A percentile compares a stretch with the other conserved stretches of the same genome.
These are phyloP conservation scores for Beauveria sp. DNA, from an alignment of 2,329 filamentous ascomycete genomes.

Conservation along the genomic window DNA sequence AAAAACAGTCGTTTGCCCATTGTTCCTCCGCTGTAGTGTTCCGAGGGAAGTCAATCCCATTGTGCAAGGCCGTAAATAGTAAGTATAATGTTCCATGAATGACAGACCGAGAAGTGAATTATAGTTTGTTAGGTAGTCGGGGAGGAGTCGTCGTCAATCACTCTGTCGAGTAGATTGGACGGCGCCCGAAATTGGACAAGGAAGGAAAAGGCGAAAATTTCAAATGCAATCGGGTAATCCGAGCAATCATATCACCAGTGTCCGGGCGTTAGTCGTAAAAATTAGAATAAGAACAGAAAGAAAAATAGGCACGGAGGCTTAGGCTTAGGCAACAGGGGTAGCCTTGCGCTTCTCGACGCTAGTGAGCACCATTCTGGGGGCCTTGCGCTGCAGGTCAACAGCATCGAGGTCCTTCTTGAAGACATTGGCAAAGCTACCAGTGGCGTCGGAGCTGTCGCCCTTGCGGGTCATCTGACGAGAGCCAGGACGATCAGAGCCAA, in stretches of 20 bases:
- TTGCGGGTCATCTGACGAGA: slow-evolving; percentile 58
- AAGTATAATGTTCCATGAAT: slow-evolving; percentile 20
- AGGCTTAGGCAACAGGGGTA: slow-evolving; percentile 18
- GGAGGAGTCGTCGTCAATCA: not conserved
- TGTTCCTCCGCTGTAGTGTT: slow-evolving; percentile 6
- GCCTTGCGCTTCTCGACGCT: slow-evolving; percentile 82
- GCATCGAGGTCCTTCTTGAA: slow-evolving; percentile 54
- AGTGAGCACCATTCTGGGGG: slow-evolving; percentile 78
- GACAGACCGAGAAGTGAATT: slow-evolving; percentile 34
- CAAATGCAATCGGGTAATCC: slow-evolving; percentile 26
- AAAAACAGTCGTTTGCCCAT: slow-evolving; percentile 5
- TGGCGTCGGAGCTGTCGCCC: slow-evolving; percentile 53
- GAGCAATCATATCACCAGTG: slow-evolving; percentile 29
- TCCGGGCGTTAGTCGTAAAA: slow-evolving; percentile 30
- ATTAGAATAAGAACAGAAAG: slow-evolving; percentile 15
- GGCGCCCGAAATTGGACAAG: slow-evolving; percentile 3
- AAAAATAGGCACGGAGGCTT: slow-evolving; percentile 8
- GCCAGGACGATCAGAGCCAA: slow-evolving; percentile 76
- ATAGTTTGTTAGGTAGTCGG: slow-evolving; percentile 22
- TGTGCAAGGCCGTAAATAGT: slow-evolving; percentile 10
- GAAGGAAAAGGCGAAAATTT: slow-evolving; percentile 16
- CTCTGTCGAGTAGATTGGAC: not conserved
- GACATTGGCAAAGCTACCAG: slow-evolving; percentile 54
- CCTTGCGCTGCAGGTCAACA: slow-evolving; percentile 63
- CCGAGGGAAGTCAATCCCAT: slow-evolving; percentile 3